Conservation (phyloP, 2,329 filamentous ascomycete genomes). For the Fusarium pseudograminearum region DNA sequence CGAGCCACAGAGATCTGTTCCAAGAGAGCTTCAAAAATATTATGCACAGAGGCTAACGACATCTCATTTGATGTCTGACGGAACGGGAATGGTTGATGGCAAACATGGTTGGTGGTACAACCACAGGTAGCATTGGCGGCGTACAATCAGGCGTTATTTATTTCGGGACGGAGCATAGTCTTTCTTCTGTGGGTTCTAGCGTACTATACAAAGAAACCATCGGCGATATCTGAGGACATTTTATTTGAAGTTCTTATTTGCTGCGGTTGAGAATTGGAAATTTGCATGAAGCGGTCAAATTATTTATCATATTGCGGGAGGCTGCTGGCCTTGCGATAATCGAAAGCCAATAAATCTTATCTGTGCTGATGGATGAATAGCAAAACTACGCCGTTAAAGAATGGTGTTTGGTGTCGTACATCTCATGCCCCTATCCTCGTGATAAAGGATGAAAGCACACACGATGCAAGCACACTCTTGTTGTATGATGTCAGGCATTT, state of each 20-base stretch:
- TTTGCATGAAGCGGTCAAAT: constrained; percentile 4
- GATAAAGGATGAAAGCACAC: background rate
- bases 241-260: constrained; percentile 1
- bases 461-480: constrained; percentile 18
- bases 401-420: constrained; percentile 18
- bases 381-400: background rate
- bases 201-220: constrained; percentile 12
- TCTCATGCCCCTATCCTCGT: constrained; percentile 18
- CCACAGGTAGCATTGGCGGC: constrained; percentile 20
- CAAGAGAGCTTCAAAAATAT: constrained; percentile 1
- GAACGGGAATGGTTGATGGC: background rate
- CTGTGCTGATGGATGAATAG: background rate
- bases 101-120: constrained; percentile 10
- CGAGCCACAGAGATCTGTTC: background rate
- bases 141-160: constrained; percentile 36
- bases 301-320: background rate
- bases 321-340: background rate
- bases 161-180: constrained; percentile 15
- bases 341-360: background rate
- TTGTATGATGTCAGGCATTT: background rate
- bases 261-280: background rate
- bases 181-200: constrained; percentile 25
- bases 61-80: background rate
- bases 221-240: background rate
- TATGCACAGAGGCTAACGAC: background rate